phyloP scores from a whole-genome alignment of 306 rosid genomes.

The Arachis hypogaea region DNA sequence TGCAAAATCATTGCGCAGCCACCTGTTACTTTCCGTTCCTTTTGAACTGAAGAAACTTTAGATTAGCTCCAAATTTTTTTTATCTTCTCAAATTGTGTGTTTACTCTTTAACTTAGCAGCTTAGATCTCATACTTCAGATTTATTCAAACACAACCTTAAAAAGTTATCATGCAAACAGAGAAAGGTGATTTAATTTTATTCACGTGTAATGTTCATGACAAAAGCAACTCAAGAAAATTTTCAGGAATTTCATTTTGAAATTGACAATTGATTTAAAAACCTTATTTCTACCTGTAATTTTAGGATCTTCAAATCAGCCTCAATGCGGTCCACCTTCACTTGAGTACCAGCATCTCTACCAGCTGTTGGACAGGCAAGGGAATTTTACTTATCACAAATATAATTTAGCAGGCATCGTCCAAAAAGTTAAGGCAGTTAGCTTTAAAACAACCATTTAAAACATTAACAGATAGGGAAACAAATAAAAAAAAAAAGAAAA shows the following conservation, averaged over 20 bases:
- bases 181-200: constrained; percentile 14
- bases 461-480: not conserved
- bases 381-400: constrained; percentile 32
- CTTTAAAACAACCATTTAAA: not conserved
- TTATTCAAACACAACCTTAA: not conserved
- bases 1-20: constrained; percentile 10
- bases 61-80: not conserved
- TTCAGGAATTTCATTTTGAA: constrained; percentile 28
- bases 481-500: constrained; percentile 5
- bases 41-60: not conserved
- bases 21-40: not conserved
- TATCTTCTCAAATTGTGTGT: not conserved
- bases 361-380: constrained; percentile 47
- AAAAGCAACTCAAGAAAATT: constrained; percentile 8
- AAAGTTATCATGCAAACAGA: constrained; percentile 4
- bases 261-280: constrained; percentile 17
- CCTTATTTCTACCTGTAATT: constrained; percentile 67
- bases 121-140: constrained; percentile 7
- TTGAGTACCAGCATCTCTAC: constrained; percentile 62
- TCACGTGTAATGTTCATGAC: not conserved
- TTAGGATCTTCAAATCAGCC: constrained; percentile 91
- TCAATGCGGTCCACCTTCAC: constrained; percentile 77
- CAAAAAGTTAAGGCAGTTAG: not conserved
- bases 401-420: constrained; percentile 17
- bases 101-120: constrained; percentile 20